Base-by-base conservation (phyloP, 73 alveolate genomes). In the Urostyla sp. region DNA sequence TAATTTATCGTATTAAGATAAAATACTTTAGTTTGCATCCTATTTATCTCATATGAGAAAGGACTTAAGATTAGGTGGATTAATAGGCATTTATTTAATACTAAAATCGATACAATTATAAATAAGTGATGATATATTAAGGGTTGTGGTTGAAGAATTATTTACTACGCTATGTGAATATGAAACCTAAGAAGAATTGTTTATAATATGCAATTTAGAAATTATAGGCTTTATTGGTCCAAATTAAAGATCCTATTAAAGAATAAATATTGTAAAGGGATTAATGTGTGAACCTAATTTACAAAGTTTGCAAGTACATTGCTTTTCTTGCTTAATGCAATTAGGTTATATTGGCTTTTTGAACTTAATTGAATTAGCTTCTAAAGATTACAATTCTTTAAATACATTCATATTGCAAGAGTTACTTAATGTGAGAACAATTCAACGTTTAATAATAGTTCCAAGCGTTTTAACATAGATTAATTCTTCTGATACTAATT, bases 281-380 rank as follows among this genome's bases (percentile, higher is more conserved):
- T 74, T 91, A 58, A 61, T 91, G 38, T 85, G 93, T 36, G 97
- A 91, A 72, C 90, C 89, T 52, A 75, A 89, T 66, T 82, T 88
- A 18, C 95, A 89, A 0, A 88, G 81, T 53, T 73, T 91, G n/a
- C 85, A 91, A 16, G 69, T 92, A 30, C 56, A 53, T 2, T 69
- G 83, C 67, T 92, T 92, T 54, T 91, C 87, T 80, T 88, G 94
- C 50, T 72, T 85, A 49, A 84, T 90, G 69, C 73, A 90, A 54
- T 73, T 91, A 3, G 99, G 95, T 37, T 88, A 56, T 58, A 87
- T 78, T 52, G 99, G 98, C 7, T 72, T 90, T 31, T 61, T 80
- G 32, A 87, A 91, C n/a, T 75, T 95, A 15, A 78, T 92, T 15
- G 95, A 87, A 55, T 72, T 95, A 53, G 99, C 98, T 31, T 72